These are phyloP conservation scores for Epichloe baconii DNA, from an alignment of 2,329 filamentous ascomycete genomes.

Conservation along the genomic window DNA sequence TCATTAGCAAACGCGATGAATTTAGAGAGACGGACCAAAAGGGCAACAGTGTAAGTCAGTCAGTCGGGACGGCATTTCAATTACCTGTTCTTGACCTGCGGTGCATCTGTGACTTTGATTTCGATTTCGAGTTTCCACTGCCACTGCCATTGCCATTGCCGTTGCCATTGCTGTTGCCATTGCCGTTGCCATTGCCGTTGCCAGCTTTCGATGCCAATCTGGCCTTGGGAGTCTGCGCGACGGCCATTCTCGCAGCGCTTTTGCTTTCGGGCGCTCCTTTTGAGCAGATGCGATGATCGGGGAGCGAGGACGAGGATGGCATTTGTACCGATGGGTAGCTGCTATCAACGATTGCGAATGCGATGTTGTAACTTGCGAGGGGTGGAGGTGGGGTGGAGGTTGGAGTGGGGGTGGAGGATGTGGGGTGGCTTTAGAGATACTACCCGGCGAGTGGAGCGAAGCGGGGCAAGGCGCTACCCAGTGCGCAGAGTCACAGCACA, in stretches of 20 bases:
- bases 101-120: conserved; percentile 76
- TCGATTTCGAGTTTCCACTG: conserved; percentile 48
- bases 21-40: conserved; percentile 2
- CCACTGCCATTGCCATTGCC: conserved; percentile 7
- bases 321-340: conserved; percentile 32
- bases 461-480: background rate
- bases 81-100: conserved; percentile 84
- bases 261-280: conserved; percentile 30
- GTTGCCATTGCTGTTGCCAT: too few species aligned
- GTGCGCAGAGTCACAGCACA: background rate
- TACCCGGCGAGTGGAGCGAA: background rate
- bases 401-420: conserved; percentile 6
- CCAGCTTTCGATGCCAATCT: conserved; percentile 42
- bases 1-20: conserved; percentile 3
- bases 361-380: background rate
- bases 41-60: background rate
- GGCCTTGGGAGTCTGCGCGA: conserved; percentile 44
- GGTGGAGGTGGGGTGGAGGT: conserved; percentile 14
- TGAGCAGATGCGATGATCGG: conserved; percentile 40
- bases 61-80: background rate
- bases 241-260: conserved; percentile 45
- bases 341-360: background rate
- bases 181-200: conserved; percentile 15
- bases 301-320: conserved; percentile 51
- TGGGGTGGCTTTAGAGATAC: conserved; percentile 1